Conservation (phyloP, 192 early-diverging fungal species). For the Kickxella alabastrina region DNA sequence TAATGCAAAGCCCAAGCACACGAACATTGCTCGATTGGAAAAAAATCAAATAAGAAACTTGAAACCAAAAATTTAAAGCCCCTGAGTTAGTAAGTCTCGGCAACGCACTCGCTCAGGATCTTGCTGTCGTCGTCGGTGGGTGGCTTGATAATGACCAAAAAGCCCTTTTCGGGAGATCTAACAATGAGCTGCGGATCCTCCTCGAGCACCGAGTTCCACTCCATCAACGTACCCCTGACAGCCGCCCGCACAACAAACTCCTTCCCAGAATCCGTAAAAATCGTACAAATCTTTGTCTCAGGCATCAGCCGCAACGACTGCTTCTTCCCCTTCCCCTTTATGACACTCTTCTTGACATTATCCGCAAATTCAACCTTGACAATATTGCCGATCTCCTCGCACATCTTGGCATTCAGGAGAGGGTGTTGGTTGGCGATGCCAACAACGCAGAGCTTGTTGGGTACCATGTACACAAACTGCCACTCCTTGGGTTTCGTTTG, state of each 20-base stretch:
- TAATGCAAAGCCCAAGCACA: too few relatives aligned
- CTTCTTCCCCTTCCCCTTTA: constrained; percentile 45
- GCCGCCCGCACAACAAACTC: constrained; percentile 29
- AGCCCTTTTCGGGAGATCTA: constrained; percentile 10
- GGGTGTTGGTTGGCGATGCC: constrained; percentile 34
- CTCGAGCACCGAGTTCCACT: constrained; percentile 38
- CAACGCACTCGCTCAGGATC: constrained; percentile 31
- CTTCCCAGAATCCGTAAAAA: constrained; percentile 12
- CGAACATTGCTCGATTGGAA: too few relatives aligned
- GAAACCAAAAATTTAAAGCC: not conserved
- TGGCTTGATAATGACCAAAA: constrained; percentile 39
- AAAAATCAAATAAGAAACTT: not conserved
- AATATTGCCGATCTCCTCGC: constrained; percentile 6
- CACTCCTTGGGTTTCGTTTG: constrained; percentile 12
- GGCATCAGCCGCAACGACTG: constrained; percentile 29
- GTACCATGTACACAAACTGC: constrained; percentile 37
- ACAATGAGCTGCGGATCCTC: constrained; percentile 13
- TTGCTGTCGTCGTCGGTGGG: constrained; percentile 17
- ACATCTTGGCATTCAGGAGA: constrained; percentile 6
- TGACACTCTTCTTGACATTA: constrained; percentile 22
- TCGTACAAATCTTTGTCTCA: constrained; percentile 33
- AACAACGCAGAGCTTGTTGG: constrained; percentile 38
- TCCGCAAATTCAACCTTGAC: constrained; percentile 23
- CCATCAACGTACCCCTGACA: constrained; percentile 34
- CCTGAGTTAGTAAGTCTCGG: not conserved